Evolutionary conservation across 1,284 basidiomycete species (phyloP).

Genomic region (Tilletia walkeri): DNA sequence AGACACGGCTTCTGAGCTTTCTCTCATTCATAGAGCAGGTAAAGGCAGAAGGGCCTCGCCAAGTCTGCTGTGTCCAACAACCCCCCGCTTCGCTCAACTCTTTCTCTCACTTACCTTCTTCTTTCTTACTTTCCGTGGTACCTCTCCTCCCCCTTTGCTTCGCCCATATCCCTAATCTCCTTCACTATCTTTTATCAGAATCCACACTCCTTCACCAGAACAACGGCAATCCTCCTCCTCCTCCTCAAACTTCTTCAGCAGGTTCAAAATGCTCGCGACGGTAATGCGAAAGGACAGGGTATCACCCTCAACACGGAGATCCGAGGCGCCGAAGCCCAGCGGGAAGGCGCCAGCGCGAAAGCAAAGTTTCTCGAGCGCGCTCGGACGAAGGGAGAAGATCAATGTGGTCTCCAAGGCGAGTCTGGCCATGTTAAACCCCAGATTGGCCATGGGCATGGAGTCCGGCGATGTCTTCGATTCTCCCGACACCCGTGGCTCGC

Average conservation of each 20-base stretch:
- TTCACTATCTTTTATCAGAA: slow-evolving; percentile 3
- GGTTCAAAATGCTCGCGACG: neutral
- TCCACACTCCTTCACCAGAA: neutral
- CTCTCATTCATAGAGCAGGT: too few relatives aligned
- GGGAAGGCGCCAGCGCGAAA: neutral
- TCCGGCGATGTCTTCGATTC: neutral
- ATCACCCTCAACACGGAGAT: slow-evolving; percentile 1
- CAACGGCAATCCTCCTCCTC: neutral
- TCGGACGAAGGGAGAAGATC: slow-evolving; percentile 42
- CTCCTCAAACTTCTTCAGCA: neutral
- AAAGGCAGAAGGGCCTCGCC: too few relatives aligned
- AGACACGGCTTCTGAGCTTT: too few relatives aligned
- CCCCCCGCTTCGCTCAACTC: too few relatives aligned
- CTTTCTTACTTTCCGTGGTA: too few relatives aligned
- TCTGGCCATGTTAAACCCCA: slow-evolving; percentile 46
- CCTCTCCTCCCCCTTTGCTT: neutral
- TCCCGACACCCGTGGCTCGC: neutral
- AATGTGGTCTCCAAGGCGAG: slow-evolving; percentile 49
- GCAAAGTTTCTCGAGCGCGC: slow-evolving; percentile 19
- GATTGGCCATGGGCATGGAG: slow-evolving; percentile 52
- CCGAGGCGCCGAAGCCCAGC: neutral
- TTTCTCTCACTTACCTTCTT: too few relatives aligned
- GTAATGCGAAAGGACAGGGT: slow-evolving; percentile 15
- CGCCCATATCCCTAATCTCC: neutral
- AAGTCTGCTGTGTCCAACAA: too few relatives aligned